Base-by-base conservation (phyloP, 305 asterid genomes). In the Fraxinus paxiana region DNA sequence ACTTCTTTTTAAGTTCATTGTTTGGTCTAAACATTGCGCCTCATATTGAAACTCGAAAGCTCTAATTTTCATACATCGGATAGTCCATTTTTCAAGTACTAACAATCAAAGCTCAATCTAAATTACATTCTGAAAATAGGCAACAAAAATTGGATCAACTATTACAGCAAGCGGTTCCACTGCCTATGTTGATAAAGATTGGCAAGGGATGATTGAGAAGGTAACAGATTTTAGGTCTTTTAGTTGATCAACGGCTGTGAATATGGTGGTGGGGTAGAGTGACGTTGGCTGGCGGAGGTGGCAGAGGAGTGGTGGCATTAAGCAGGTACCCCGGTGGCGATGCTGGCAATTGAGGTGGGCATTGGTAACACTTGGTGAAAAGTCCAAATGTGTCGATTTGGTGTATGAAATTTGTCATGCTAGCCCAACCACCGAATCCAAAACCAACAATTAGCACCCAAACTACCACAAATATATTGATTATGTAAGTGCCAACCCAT, bases 381-480 rank as follows among this genome's bases (percentile, higher is more conserved):
- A 93, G 93, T 30, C 97, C 97, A 75, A 93, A 93, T 6, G 95
- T 87, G 69, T 93, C 95, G 12, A 93, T 90, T 67, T 93, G 98
- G 87, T 88, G 94, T 20, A 92, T 41, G 76, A 93, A 93, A 77
- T 93, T 93, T 0, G 90, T 84, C 85, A 91, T 56, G 54, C 96
- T 91, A 71, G 97, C 97, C 97, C 96, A 92, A 3, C 97, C 96
- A 22, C 97, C 97, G 35, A 93, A 91, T 76, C 97, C 98, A 75
- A 93, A 93, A 69, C 97, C 98, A 43, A 93, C 88, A 13, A 92
- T 82, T 5, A 91, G 75, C 13, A 92, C 97, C 97, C 97, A 93
- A 4, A 90, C 88, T 3, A 93, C 93, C 6, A 93, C 86, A 38
- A 91, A 89, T 31, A 87, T 77, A 82, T 93, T 90, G 20, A 93